These are phyloP conservation scores for Taiozyma sp. DNA, from an alignment of 1,139 yeast genomes.

Conservation along the genomic window DNA sequence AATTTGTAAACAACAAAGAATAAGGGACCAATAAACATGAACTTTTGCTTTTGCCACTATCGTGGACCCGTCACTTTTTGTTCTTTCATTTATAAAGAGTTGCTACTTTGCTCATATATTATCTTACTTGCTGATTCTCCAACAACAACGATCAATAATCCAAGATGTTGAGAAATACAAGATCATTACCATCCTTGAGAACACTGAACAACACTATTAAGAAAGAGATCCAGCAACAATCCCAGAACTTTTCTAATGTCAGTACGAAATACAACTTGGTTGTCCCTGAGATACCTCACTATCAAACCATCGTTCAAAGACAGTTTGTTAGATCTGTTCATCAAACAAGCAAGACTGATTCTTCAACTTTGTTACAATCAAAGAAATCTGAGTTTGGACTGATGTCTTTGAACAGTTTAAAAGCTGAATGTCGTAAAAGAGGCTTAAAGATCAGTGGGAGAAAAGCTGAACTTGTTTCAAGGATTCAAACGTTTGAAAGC, in stretches of 20 bases:
- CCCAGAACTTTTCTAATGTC: constrained; percentile 8
- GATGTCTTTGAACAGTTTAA: constrained; percentile 45
- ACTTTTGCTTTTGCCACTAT: too few relatives aligned
- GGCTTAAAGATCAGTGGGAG: constrained; percentile 54
- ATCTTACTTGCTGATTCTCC: background rate
- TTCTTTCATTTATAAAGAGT: background rate
- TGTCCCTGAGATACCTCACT: constrained; percentile 19
- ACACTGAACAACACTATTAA: constrained; percentile 8
- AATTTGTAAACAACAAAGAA: background rate
- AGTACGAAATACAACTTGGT: constrained; percentile 15
- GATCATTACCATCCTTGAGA: constrained; percentile 32
- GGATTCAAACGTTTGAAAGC: constrained; percentile 34
- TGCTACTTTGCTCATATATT: background rate
- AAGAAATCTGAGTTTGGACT: constrained; percentile 26
- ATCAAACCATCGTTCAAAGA: constrained; percentile 9
- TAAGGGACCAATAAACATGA: background rate
- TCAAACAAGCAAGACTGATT: constrained; percentile 33
- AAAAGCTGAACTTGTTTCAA: constrained; percentile 48
- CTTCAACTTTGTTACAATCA: constrained; percentile 29
- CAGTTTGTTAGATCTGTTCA: constrained; percentile 33
- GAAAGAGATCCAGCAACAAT: constrained; percentile 10
- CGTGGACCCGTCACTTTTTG: too few relatives aligned
- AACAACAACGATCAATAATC: background rate
- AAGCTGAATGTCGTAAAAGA: constrained; percentile 48
- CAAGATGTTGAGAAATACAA: constrained; percentile 27